Base-by-base conservation (phyloP, 805 yeast species). In the Saccharomycopsis sp. region DNA sequence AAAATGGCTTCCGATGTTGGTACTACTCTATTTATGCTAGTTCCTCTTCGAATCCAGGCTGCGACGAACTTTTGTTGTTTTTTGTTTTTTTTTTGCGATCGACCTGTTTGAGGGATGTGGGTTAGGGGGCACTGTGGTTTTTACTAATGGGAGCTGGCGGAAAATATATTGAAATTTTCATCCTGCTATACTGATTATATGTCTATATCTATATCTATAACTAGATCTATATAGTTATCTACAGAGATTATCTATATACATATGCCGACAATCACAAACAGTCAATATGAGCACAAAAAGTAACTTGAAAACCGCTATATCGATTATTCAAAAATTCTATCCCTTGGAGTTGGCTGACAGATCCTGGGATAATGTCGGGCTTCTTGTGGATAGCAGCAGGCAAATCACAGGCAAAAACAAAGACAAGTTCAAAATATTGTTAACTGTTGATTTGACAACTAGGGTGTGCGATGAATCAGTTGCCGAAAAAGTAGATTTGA, bases 281-380 rank as follows among this genome's bases (percentile, higher is more conserved):
- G 38, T 7, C 38, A 29, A 29, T 29, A 29, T 29, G 38, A 5
- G 9, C 38, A 5, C 49, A 5, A 7, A 3, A 44, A 44, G 12
- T 7, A 44, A 12, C 62, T 73, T 86, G 25, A 77, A 78, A 57
- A 69, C 71, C 50, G 77, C 83, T 1, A 74, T 86, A 5, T 68
- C 71, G 7, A 70, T 71, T 0, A 84, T 93, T 60, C 89, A 90
- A 68, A 83, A 80, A 63, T 73, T 84, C n/a, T 94, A 88, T 67
- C 99, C 99, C 1, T 69, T 80, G 15, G 80, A 80, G 52, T 79
- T 87, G 60, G 97, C 98, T 0, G 98, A 93, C 66, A 76, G 78
- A 20, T 71, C 91, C 2, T 94, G 99, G 99, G 99, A 94, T 68
- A 94, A 94, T 70, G 92, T 97, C 0, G 99, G 99, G 0, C 75